phyloP scores from a whole-genome alignment of 306 rosid genomes.

The Boehmeria nivea region DNA sequence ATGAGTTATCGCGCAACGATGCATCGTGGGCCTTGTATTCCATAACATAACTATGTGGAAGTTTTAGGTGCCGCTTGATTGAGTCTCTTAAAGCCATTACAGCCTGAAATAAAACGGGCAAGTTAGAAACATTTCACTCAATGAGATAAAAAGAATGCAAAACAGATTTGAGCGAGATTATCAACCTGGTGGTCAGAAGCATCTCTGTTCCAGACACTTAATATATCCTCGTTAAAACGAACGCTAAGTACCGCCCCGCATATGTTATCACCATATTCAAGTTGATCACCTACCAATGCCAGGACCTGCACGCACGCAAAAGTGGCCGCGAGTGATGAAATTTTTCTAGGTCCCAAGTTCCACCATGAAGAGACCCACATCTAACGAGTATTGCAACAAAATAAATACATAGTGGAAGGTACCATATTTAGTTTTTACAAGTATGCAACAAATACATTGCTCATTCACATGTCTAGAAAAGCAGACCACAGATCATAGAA shows the following conservation, averaged over 20 bases:
- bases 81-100: constrained; percentile 87
- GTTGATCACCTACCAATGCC: constrained; percentile 87
- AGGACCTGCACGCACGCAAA: constrained; percentile 57
- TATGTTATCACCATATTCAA: constrained; percentile 80
- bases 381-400: not conserved
- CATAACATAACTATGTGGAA: constrained; percentile 85
- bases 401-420: not conserved
- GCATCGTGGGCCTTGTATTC: constrained; percentile 95
- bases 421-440: too few species aligned
- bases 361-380: not conserved
- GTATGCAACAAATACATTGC: too few species aligned
- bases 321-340: constrained; percentile 4
- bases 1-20: constrained; percentile 84
- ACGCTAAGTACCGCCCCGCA: constrained; percentile 91
- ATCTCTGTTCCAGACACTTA: constrained; percentile 86
- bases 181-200: constrained; percentile 89
- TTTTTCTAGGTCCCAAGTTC: not conserved
- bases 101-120: constrained; percentile 42
- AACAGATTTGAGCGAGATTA: not conserved
- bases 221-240: constrained; percentile 87
- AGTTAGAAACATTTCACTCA: not conserved
- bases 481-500: too few species aligned
- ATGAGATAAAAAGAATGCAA: not conserved
- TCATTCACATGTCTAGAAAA: too few species aligned
- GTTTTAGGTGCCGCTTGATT: constrained; percentile 82